phyloP scores from a whole-genome alignment of 306 rosid genomes.

The Vicia villosa region DNA sequence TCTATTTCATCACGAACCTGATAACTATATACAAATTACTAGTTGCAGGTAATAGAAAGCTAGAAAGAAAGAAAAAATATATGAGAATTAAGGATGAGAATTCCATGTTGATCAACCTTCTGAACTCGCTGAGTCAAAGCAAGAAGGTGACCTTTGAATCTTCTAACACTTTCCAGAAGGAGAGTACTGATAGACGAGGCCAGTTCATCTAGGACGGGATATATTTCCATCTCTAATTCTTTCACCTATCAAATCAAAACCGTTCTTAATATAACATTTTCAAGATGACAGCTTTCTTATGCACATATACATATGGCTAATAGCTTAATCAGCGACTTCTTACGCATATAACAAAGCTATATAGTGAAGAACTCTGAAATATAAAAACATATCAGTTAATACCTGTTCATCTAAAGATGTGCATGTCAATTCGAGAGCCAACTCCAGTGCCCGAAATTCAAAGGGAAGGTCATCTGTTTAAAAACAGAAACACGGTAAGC shows the following conservation, averaged over 20 bases:
- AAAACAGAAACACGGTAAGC: conserved; percentile 44
- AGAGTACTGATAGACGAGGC: conserved; percentile 76
- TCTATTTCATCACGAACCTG: conserved; percentile 99
- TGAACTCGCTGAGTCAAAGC: conserved; percentile 93
- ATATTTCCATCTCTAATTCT: conserved; percentile 73
- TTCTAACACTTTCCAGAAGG: conserved; percentile 89
- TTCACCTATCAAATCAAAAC: conserved; percentile 61
- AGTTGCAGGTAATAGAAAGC: conserved; percentile 13
- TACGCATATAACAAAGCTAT: conserved; percentile 25
- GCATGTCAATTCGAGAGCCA: conserved; percentile 93
- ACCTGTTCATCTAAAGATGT: conserved; percentile 92
- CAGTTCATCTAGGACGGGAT: conserved; percentile 89
- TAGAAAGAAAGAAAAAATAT: background rate
- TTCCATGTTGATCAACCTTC: conserved; percentile 55
- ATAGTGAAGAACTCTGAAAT: no score
- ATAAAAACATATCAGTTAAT: no score
- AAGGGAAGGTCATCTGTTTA: conserved; percentile 90
- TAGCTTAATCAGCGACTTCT: conserved; percentile 14
- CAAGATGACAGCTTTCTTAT: conserved; percentile 28
- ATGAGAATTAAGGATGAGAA: conserved; percentile 29
- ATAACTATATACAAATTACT: conserved; percentile 34
- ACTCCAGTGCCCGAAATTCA: conserved; percentile 88
- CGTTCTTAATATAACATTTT: conserved; percentile 30
- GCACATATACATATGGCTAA: conserved; percentile 9
- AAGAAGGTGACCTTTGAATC: conserved; percentile 95